Evolutionary conservation across 75 land plant species (phyloP).

Genomic region (Larix kaempferi): DNA sequence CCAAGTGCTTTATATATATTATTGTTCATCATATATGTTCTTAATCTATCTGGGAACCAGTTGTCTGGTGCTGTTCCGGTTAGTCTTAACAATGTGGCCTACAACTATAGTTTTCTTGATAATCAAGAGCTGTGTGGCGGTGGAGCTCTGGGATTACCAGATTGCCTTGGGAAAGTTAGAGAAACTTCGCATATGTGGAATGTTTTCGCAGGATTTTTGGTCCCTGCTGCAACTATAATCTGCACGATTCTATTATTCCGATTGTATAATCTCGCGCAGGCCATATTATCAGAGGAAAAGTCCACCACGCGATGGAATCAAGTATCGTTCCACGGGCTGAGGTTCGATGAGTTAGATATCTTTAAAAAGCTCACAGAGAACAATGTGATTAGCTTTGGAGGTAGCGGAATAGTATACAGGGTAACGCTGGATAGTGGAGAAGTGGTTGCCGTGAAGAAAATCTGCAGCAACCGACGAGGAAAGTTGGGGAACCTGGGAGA

Average conservation of each 20-base stretch:
- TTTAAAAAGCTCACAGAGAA: constrained; percentile 16
- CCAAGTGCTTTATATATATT: no score
- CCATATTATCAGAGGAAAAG: neutral
- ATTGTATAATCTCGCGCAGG: neutral
- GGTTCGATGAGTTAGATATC: constrained; percentile 33
- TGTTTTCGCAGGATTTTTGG: neutral
- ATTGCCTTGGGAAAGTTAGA: neutral
- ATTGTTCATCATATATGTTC: no score
- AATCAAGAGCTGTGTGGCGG: constrained; percentile 21
- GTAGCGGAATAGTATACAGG: constrained; percentile 52
- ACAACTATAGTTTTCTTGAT: constrained; percentile 14
- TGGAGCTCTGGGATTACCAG: constrained; percentile 13
- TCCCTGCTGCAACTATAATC: neutral
- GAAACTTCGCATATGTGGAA: neutral
- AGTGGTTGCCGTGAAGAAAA: constrained; percentile 58
- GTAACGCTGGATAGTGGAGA: constrained; percentile 15
- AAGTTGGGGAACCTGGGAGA: constrained; percentile 10
- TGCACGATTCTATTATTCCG: neutral
- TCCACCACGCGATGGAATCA: constrained; percentile 34
- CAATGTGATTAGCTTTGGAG: constrained; percentile 47
- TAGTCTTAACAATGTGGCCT: constrained; percentile 7
- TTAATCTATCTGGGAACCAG: constrained; percentile 26
- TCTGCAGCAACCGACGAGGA: constrained; percentile 17
- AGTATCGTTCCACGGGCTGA: constrained; percentile 36
- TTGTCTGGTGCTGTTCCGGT: constrained; percentile 26